Percentiles rank a stretch among this genome's conserved stretches.
Evolutionary conservation across 495 filamentous ascomycete species (phyloP).

Genomic region (Hypoxylon rickii): DNA sequence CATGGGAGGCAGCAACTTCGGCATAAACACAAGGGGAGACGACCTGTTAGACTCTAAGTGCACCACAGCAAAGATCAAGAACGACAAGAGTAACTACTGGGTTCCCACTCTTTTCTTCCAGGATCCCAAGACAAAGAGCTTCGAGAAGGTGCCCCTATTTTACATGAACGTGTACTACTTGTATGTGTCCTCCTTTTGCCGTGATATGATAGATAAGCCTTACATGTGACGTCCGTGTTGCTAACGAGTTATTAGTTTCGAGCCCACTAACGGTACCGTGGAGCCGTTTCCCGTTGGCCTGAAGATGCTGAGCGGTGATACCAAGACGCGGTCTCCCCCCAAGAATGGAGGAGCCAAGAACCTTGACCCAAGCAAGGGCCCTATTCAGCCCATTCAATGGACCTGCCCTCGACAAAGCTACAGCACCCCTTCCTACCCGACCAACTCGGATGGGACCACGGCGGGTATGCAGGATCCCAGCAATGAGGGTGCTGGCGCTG

Average conservation of each 20-base stretch:
- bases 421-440: conserved; percentile 57
- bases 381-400: conserved; percentile 50
- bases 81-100: conserved; percentile 82
- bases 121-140: conserved; percentile 58
- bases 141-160: conserved; percentile 65
- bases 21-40: conserved; percentile 63
- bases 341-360: conserved; percentile 37
- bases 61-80: conserved; percentile 65
- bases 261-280: conserved; percentile 61
- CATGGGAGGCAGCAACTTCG: conserved; percentile 72
- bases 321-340: conserved; percentile 51
- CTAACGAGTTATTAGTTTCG: conserved; percentile 52
- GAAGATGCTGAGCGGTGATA: conserved; percentile 72
- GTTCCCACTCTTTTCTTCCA: conserved; percentile 69
- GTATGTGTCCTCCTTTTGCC: conserved; percentile 41
- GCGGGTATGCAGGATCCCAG: conserved; percentile 55
- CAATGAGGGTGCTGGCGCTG: conserved; percentile 54
- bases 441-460: conserved; percentile 48
- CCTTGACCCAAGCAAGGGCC: conserved; percentile 47
- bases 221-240: background rate
- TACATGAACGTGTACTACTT: conserved; percentile 75
- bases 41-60: conserved; percentile 63
- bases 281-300: conserved; percentile 70
- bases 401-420: conserved; percentile 52
- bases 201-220: background rate